Base-by-base conservation (phyloP, 768 basidiomycete species). In the Termitomyces sp. region DNA sequence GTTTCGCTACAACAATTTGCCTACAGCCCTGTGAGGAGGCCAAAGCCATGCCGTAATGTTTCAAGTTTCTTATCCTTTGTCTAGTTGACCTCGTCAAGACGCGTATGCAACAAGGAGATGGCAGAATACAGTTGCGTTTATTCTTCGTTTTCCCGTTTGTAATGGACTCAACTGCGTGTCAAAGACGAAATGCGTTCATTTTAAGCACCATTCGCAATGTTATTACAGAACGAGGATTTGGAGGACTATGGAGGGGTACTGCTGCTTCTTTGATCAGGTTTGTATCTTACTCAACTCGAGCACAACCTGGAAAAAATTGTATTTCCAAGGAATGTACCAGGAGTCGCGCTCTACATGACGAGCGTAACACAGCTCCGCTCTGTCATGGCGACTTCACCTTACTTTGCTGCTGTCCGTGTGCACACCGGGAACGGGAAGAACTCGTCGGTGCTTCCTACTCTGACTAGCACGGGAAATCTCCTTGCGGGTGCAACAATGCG, bases 301-400 rank as follows among this genome's bases (percentile, higher is more conserved):
- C 5, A 15, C 3, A 43, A 40, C 23, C 44, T 50, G 12, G 33
- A 50, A 10, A 37, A 28, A 65, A 21, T 40, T 28, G 38, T 9
- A 10, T 47, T 26, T 14, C 48, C 30, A 14, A 94, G 94, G 55
- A 97, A 96, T 66, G 84, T 97, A 4, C 95, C 95, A 1, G 95
- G 95, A 4, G 89, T 97, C 19, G 93, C 94, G 3, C 69, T 94
- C 49, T 98, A 98, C 74, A 89, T 97, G 77, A 92, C 94, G 3
- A 76, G 84, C 43, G 75, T 98, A 48, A 93, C 87, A 17, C 85
- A 92, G 60, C 75, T 95, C 41, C 86, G 95, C n/a, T 76, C 82
- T 6, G 60, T 83, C 40, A 83, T 98, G 78, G 84, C 93, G 0
- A 79, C 70, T 21, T 84, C 87, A 1, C 80, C 86, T 0, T 82